Base-by-base conservation (phyloP, 305 asterid genomes). In the Solanum hybrid region DNA sequence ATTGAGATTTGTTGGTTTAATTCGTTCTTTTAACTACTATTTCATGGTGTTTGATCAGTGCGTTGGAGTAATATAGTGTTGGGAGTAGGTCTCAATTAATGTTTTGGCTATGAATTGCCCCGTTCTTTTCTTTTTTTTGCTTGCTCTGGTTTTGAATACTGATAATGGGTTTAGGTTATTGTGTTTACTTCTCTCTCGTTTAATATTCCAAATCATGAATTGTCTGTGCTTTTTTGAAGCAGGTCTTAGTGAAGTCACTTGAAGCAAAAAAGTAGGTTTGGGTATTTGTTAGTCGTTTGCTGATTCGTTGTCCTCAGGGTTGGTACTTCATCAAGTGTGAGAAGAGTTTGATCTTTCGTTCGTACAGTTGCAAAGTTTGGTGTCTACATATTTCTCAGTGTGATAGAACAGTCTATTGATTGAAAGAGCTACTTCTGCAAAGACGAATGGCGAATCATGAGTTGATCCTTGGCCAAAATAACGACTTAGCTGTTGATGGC, bases 361-460 rank as follows among this genome's bases (percentile, higher is more conserved):
- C 31, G 31, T 84, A 84, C 76, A 84, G 61, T 83, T 29, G 72
- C 73, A 15, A 83, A 45, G 38, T 15, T 83, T 41, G 34, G 65
- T 39, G 70, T 38, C 24, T 5, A 8, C 87, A 81, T 39, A 81
- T 24, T n/a, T n/a, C 65, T 37, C 86, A 37, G 65, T n/a, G 51
- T 82, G 87, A 7, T 22, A 39, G 72, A 15, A 81, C 72, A 27
- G 36, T 22, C 26, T 45, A 83, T 83, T 83, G 73, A 45, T 41
- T 27, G 87, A 83, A 82, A 20, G 65, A 51, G 22, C 41, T 51
- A 31, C 88, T 84, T 84, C n/a, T 84, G 76, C 76, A 31, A 20
- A 68, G 90, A 37, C 68, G 45, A 90, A 95, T 94, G 98, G 95
- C 89, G n/a, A 94, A 93, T 92, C 95, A 94, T 77, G 97, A 96